Conservation (phyloP, 352 stramenopile genomes). For the Labyrinthula sp. region DNA sequence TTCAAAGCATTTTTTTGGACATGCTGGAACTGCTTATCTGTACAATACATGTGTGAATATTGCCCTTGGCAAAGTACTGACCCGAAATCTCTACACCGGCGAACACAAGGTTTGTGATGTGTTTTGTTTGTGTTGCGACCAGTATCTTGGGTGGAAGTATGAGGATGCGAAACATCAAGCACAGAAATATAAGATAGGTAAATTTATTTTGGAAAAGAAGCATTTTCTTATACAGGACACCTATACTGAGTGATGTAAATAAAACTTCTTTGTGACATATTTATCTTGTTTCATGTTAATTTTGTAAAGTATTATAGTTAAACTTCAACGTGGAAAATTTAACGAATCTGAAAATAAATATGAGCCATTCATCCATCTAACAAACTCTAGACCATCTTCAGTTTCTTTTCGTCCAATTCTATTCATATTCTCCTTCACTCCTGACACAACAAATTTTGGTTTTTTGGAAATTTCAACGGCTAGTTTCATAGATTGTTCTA, state of each 20-base stretch:
- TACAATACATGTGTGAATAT: conserved; percentile 53
- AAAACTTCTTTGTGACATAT: too few relatives aligned
- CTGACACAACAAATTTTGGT: conserved; percentile 36
- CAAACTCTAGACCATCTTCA: too few relatives aligned
- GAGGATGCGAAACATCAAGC: conserved; percentile 64
- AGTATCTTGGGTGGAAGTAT: conserved; percentile 77
- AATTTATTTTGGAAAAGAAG: conserved; percentile 86
- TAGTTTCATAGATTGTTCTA: conserved; percentile 13
- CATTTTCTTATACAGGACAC: too few relatives aligned
- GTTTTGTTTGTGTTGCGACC: conserved; percentile 69
- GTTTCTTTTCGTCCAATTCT: too few relatives aligned
- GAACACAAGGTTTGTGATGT: conserved; percentile 75
- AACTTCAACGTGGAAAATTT: too few relatives aligned
- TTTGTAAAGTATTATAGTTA: too few relatives aligned
- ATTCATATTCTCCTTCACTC: conserved; percentile 47
- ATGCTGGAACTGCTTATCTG: conserved; percentile 46
- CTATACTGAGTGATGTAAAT: too few relatives aligned
- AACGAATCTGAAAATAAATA: too few relatives aligned
- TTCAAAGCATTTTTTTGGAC: conserved; percentile 43
- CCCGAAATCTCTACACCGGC: conserved; percentile 72
- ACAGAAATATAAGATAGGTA: conserved; percentile 87
- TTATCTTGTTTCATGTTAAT: too few relatives aligned
- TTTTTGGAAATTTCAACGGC: conserved; percentile 35
- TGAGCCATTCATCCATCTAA: too few relatives aligned
- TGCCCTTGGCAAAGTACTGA: conserved; percentile 52